A percentile compares a stretch with the other conserved stretches of the same genome.
Conservation (phyloP, 2,329 filamentous ascomycete genomes). For the Claviceps spartinae region DNA sequence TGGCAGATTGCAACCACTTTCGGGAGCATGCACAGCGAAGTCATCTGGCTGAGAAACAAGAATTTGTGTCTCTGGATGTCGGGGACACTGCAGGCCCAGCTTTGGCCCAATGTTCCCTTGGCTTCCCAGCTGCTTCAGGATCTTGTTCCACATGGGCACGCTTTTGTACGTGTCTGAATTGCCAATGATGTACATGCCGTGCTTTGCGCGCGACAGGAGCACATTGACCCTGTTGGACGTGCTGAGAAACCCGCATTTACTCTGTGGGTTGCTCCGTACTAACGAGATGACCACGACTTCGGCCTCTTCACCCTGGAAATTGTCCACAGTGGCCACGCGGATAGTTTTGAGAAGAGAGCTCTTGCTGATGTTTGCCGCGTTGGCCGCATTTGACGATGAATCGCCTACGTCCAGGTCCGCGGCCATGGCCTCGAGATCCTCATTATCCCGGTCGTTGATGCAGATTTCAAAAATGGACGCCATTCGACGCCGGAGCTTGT, state of each 20-base stretch:
- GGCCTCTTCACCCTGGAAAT: conserved; percentile 67
- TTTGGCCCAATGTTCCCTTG: conserved; percentile 32
- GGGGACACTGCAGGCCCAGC: conserved; percentile 44
- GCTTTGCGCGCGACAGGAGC: conserved; percentile 49
- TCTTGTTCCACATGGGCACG: conserved; percentile 50
- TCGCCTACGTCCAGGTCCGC: background rate
- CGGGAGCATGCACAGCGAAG: conserved; percentile 41
- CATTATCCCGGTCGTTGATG: conserved; percentile 46
- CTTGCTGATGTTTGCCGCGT: conserved; percentile 2
- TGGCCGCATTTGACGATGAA: background rate
- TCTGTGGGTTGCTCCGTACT: conserved; percentile 51
- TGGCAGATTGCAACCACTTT: conserved; percentile 43
- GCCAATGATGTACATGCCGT: conserved; percentile 60
- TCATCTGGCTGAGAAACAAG: conserved; percentile 39
- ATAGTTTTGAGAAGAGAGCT: conserved; percentile 31
- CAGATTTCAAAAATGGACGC: conserved; percentile 42
- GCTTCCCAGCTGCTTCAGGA: conserved; percentile 36
- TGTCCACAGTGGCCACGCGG: conserved; percentile 53
- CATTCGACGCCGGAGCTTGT: conserved; percentile 34
- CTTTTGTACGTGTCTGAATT: conserved; percentile 43
- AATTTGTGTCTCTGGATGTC: conserved; percentile 41
- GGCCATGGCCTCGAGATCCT: conserved; percentile 13
- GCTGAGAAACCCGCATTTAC: conserved; percentile 50
- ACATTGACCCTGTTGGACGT: conserved; percentile 58
- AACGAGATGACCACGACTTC: conserved; percentile 58